Conservation (phyloP, 2,329 filamentous ascomycete genomes). For the Xylaria multiplex region DNA sequence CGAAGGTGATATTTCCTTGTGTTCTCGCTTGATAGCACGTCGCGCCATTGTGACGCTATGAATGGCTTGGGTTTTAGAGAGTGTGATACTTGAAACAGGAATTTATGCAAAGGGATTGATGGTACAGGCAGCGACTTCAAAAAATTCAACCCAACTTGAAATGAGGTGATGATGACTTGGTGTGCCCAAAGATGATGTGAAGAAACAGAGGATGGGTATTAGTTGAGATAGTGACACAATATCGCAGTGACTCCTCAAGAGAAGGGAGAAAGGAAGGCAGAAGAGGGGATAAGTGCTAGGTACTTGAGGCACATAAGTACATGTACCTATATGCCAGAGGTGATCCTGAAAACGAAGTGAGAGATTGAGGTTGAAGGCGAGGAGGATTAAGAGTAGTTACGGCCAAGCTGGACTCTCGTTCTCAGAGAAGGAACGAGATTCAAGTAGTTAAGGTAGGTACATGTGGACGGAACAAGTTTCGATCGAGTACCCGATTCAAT, state of each 20-base stretch:
- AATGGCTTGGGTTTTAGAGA: background rate
- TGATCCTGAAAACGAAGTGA: background rate
- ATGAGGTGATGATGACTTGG: background rate
- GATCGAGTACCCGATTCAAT: background rate
- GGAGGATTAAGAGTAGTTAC: background rate
- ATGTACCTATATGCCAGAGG: background rate
- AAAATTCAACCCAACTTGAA: background rate
- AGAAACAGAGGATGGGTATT: background rate
- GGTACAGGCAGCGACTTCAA: background rate
- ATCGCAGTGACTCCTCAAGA: background rate
- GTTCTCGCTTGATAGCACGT: slow-evolving; percentile 40
- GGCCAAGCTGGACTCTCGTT: background rate
- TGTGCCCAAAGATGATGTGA: background rate
- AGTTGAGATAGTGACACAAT: background rate
- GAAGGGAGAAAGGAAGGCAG: background rate
- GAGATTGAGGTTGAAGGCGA: background rate
- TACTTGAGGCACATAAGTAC: background rate
- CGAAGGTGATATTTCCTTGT: slow-evolving; percentile 4
- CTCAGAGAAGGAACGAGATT: background rate
- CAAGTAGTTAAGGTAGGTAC: background rate
- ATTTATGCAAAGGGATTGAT: background rate
- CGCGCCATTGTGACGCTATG: slow-evolving; percentile 30
- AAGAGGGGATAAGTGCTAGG: background rate
- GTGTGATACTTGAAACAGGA: background rate
- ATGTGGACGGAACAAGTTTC: slow-evolving; percentile 8